A percentile compares a stretch with the other conserved stretches of the same genome.
Evolutionary conservation across 768 basidiomycete genomes (phyloP).

Genomic region (Melanogaster broomeanus): DNA sequence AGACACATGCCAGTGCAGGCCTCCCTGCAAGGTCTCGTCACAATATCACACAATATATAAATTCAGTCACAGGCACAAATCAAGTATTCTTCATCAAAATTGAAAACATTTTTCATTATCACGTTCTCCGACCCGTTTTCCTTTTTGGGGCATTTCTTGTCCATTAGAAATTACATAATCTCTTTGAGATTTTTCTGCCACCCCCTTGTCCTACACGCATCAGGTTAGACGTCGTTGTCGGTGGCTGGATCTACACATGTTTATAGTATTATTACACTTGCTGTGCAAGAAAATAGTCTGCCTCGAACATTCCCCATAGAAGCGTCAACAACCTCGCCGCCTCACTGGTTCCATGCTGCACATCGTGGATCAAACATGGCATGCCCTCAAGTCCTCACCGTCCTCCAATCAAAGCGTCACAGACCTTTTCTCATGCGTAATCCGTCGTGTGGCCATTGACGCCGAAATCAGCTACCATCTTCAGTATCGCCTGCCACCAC

Average conservation of each 20-base stretch:
- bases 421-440: conserved; percentile 1
- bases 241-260: not conserved
- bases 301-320: conserved; percentile 7
- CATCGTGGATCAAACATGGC: conserved; percentile 9
- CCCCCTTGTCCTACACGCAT: not conserved
- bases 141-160: conserved; percentile 14
- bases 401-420: not conserved
- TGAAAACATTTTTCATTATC: conserved; percentile 29
- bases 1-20: conserved; percentile 26
- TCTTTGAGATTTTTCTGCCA: not conserved
- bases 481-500: conserved; percentile 55
- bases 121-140: conserved; percentile 18
- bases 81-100: conserved; percentile 24
- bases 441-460: not conserved
- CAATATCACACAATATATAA: too few relatives aligned
- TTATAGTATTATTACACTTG: conserved; percentile 2
- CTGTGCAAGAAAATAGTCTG: not conserved
- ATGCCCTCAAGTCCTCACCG: not conserved
- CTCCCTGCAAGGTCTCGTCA: conserved; percentile 18
- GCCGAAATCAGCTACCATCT: not conserved
- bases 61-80: conserved; percentile 40
- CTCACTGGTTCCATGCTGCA: conserved; percentile 32
- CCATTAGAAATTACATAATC: conserved; percentile 21
- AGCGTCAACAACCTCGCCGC: conserved; percentile 7
- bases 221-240: not conserved